Evolutionary conservation across 495 filamentous ascomycete species (phyloP), one percentile per base, ranked within the genome.

Genomic region (Penicilliopsis zonata): DNA sequence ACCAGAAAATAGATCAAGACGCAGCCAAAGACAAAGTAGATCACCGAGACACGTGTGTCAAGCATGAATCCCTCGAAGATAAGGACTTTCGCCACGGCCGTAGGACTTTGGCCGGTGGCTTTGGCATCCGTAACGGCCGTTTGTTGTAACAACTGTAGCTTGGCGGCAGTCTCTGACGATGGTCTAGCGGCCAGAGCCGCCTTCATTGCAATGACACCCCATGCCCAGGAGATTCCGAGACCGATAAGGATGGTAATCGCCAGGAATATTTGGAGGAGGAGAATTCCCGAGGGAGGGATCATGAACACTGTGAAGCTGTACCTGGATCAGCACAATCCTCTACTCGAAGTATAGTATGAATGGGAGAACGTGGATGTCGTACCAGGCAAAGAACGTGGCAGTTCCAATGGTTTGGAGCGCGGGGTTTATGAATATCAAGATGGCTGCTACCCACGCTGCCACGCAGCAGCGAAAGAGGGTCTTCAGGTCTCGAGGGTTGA

Each of bases 401-500:
- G 42, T 50, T 7, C 52, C 50, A 25, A 64, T 50, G n/a, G 18
- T 41, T 0, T 9, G 17, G 28, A 60, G 35, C 2, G 54, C 46
- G 4, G 60, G 52, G 6, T 21, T 30, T 27, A 67, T 67, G 20
- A 64, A 51, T 8, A 65, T 55, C 38, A 67, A 38, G 20, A 67
- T 38, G 3, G 45, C 47, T 1, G 54, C 55, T 22, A 65, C 53
- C 61, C 61, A 67, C 14, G 48, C 53, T 4, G 55, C 61, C 4
- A 60, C 42, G 27, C 47, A 53, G 25, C 61, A 67, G 18, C 61
- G 59, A 33, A 65, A 60, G 13, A 62, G 39, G 13, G 55, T 46
- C 44, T 65, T 65, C 18, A 67, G 40, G 28, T 66, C 60, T 40
- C 53, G 57, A 4, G 37, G 49, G 44, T 62, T 63, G 54, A 63